Base-by-base conservation (phyloP, 2,329 filamentous ascomycete genomes). In the Colletotrichum filicis region DNA sequence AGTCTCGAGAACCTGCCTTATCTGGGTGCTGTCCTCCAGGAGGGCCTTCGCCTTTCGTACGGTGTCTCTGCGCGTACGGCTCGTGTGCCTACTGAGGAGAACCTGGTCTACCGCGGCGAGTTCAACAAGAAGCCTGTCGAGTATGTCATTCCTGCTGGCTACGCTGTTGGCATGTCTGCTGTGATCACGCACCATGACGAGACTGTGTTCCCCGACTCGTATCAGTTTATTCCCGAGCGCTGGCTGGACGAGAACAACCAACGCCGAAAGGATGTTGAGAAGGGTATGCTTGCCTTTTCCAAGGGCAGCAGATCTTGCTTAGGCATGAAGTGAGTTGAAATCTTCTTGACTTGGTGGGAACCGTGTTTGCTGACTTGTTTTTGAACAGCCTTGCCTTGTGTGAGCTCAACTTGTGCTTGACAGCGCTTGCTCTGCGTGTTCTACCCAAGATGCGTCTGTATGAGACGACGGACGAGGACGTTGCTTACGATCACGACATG, bases 241-340 rank as follows among this genome's bases (percentile, higher is more conserved):
- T 87, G 82, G 80, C 73, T 86, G 5, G 81, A 81, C 46, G 78
- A 79, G 32, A 75, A 80, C 28, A 75, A 76, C 62, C 67, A 78
- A 35, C 75, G 73, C 35, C 78, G 78, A 4, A 80, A 80, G 56
- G 75, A 78, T 1, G 70, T 85, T 0, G 81, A 85, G 32, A 79
- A 79, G n/a, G 81, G 80, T 53, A 79, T 86, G 56, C 77, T 86
- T 16, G 68, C 83, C 1, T 87, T 87, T 73, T 82, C 80, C 3
- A 84, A 82, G 61, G 85, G 84, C 2, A 79, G 79, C 4, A 76
- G 85, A 16, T 78, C 78, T n/a, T 87, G 86, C 67, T 77, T 87
- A 4, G 85, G 86, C 19, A 79, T 79, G 71, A 81, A 83, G 80
- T 82, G 73, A 75, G 75, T 73, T 37, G 4, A 35, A 4, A 46